phyloP scores from a whole-genome alignment of 2,329 filamentous ascomycete genomes.

The Penicillium verrucosum region DNA sequence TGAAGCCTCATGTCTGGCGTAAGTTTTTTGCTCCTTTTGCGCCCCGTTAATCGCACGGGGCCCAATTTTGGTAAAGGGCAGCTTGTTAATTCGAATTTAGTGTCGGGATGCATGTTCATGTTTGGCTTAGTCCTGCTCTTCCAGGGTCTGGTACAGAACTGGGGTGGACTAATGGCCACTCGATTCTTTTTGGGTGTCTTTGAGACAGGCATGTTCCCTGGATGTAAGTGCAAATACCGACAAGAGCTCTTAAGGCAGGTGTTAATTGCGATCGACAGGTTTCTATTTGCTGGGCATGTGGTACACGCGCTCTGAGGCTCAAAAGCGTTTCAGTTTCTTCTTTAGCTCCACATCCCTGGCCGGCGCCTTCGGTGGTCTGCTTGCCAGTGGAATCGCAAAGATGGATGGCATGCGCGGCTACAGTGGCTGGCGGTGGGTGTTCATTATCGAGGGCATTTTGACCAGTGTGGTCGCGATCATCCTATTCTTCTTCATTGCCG shows the following conservation, averaged over 20 bases:
- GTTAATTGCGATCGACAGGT: conserved; percentile 21
- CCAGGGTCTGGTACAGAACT: conserved; percentile 76
- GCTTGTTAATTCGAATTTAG: conserved; percentile 21
- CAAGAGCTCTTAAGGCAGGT: not conserved
- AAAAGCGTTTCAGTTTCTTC: conserved; percentile 91
- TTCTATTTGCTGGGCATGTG: conserved; percentile 70
- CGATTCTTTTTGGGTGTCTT: conserved; percentile 82
- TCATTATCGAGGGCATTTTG: conserved; percentile 62
- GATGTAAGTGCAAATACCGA: conserved; percentile 48
- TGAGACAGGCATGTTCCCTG: conserved; percentile 69
- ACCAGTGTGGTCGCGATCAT: conserved; percentile 60
- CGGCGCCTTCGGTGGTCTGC: conserved; percentile 60
- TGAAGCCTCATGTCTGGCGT: conserved; percentile 66
- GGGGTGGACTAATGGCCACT: conserved; percentile 70
- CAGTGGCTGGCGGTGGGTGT: conserved; percentile 50
- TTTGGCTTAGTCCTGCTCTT: conserved; percentile 74
- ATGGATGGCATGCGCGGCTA: conserved; percentile 59
- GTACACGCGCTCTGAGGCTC: conserved; percentile 84
- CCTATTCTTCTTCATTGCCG: conserved; percentile 64
- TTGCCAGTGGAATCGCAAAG: conserved; percentile 59
- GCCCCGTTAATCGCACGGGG: too few species aligned
- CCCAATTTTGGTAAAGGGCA: not conserved
- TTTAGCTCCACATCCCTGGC: conserved; percentile 69
- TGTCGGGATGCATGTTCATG: conserved; percentile 77
- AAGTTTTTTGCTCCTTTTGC: conserved; percentile 21